Evolutionary conservation across 352 stramenopile species (phyloP).

Genomic region (Globisporangium heterothallicum): DNA sequence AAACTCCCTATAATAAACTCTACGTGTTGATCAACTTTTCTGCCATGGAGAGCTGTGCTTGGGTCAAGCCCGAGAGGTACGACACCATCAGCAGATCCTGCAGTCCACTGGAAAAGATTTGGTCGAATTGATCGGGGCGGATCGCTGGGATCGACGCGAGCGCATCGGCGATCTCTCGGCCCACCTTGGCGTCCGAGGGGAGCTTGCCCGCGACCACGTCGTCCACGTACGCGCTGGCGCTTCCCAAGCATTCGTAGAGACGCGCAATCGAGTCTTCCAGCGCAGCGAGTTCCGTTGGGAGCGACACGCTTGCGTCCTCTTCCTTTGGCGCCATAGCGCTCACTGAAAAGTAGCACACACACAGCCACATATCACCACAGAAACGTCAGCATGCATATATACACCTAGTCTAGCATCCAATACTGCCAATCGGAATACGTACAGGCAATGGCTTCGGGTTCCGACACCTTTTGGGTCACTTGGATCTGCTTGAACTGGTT

Average conservation of each 20-base stretch:
- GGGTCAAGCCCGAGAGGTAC: conserved; percentile 96
- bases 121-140: conserved; percentile 92
- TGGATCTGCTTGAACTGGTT: conserved; percentile 94
- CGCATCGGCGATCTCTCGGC: conserved; percentile 91
- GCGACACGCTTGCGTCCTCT: conserved; percentile 24
- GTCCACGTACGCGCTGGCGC: conserved; percentile 85
- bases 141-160: conserved; percentile 93
- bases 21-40: conserved; percentile 96
- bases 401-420: too few species aligned
- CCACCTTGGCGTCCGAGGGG: conserved; percentile 84
- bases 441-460: conserved; percentile 92
- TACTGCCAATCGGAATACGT: too few species aligned
- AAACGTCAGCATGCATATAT: not conserved
- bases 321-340: conserved; percentile 65
- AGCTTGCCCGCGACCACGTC: conserved; percentile 83
- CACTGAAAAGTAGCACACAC: conserved; percentile 26
- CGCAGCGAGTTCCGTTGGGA: conserved; percentile 74
- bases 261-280: conserved; percentile 81
- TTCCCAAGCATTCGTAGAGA: conserved; percentile 90
- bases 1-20: conserved; percentile 8
- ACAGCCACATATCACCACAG: not conserved
- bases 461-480: conserved; percentile 87
- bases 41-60: conserved; percentile 96
- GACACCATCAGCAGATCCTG: conserved; percentile 99
- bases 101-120: conserved; percentile 94